Conservation (phyloP, 2,329 filamentous ascomycete species). For the Lasiodiplodia theobromae region DNA sequence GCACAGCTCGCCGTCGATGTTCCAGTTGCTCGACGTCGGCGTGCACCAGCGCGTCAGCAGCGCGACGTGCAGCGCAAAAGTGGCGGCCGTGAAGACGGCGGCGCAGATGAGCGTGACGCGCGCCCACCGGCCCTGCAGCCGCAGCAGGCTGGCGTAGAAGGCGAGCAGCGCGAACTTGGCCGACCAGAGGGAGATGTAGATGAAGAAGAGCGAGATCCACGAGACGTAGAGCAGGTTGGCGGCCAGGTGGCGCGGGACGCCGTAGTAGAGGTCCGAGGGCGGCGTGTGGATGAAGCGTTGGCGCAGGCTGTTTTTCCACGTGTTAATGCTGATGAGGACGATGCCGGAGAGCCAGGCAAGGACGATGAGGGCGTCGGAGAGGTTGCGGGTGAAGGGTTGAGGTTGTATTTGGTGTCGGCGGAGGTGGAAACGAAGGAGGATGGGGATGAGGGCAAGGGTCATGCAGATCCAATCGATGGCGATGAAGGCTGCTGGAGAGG, state of each 20-base stretch:
- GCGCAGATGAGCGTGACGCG: conserved; percentile 34
- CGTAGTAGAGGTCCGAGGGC: conserved; percentile 36
- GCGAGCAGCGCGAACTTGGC: conserved; percentile 42
- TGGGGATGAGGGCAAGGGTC: conserved; percentile 39
- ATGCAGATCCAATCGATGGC: conserved; percentile 41
- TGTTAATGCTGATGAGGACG: conserved; percentile 38
- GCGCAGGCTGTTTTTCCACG: conserved; percentile 43
- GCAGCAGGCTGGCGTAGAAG: conserved; percentile 42
- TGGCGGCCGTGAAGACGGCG: conserved; percentile 37
- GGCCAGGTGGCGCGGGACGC: conserved; percentile 36
- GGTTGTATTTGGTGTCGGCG: conserved; percentile 33
- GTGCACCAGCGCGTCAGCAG: conserved; percentile 42
- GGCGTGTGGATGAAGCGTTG: conserved; percentile 34
- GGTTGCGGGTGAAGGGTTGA: conserved; percentile 30
- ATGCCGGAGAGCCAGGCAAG: conserved; percentile 38
- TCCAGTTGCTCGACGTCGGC: conserved; percentile 37
- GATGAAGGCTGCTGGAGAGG: conserved; percentile 38
- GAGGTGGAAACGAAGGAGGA: conserved; percentile 38
- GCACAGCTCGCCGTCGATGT: conserved; percentile 33
- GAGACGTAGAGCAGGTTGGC: conserved; percentile 42
- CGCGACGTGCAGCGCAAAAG: conserved; percentile 41
- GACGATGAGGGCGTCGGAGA: conserved; percentile 37
- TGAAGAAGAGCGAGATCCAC: conserved; percentile 43
- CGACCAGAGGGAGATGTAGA: conserved; percentile 41
- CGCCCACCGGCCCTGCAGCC: conserved; percentile 35